Percentiles rank a stretch among this genome's conserved stretches.
Evolutionary conservation across 257 asterid species (phyloP).

Genomic region (Prunella vulgaris): DNA sequence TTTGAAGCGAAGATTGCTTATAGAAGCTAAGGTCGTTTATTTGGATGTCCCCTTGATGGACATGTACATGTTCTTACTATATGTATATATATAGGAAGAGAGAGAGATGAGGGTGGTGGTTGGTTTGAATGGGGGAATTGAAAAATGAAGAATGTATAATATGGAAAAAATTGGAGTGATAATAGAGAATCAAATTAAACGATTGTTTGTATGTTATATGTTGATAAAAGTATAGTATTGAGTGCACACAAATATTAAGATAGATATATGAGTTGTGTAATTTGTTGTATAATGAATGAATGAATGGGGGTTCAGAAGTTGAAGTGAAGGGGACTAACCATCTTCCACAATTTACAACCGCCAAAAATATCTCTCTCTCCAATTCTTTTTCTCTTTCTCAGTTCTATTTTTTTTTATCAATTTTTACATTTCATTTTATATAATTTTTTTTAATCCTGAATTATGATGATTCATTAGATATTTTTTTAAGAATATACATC

Average conservation of each 20-base stretch:
- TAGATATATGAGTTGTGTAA: not conserved
- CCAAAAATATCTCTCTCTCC: constrained; percentile 23
- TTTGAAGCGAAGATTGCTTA: not conserved
- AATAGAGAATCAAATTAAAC: constrained; percentile 25
- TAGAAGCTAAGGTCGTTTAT: too few relatives aligned
- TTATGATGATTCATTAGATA: too few relatives aligned
- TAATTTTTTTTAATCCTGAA: too few relatives aligned
- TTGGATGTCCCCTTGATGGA: constrained; percentile 14
- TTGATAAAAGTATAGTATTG: not conserved
- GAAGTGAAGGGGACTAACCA: constrained; percentile 67
- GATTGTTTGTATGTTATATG: constrained; percentile 28
- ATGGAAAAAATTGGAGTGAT: constrained; percentile 10
- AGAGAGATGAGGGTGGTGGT: constrained; percentile 34
- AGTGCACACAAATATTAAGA: not conserved
- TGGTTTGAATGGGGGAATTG: constrained; percentile 39
- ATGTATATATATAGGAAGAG: constrained; percentile 14
- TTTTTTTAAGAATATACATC: too few relatives aligned
- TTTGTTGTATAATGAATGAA: not conserved
- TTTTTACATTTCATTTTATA: too few relatives aligned
- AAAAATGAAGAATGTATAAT: constrained; percentile 22
- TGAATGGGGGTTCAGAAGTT: constrained; percentile 50
- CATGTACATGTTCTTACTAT: not conserved
- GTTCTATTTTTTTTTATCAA: too few relatives aligned
- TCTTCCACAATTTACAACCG: constrained; percentile 41
- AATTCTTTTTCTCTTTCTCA: not conserved